Base-by-base conservation (phyloP, 345 rosid species). In the Ricinus communis region DNA sequence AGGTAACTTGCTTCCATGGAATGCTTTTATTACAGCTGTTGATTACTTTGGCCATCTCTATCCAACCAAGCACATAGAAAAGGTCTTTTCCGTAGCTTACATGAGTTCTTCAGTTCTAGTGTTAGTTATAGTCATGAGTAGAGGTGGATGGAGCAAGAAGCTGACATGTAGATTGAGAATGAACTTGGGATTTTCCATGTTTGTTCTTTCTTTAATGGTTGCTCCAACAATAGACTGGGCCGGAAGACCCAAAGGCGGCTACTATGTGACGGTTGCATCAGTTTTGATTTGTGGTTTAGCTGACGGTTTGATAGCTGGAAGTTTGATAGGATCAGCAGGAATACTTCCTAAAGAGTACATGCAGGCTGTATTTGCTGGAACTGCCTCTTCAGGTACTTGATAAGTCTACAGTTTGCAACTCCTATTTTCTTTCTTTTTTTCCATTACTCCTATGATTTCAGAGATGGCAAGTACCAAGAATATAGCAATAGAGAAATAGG, bases 361-460 rank as follows among this genome's bases (percentile, higher is more conserved):
- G 97, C 99, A 95, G 75, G 99, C 97, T 24, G 87, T 92, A 64
- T 95, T 92, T 52, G 93, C 97, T 12, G 97, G 97, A 70, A 95
- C 96, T 68, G 97, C 96, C 69, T 92, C 97, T 80, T 89, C 99
- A 87, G 99, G 97, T 90, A 80, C 60, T 27, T 21, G 16, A 31
- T 43, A 0, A 7, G 62, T 11, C 16, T 15, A 59, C 54, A 18
- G 8, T 16, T 21, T 50, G 19, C 7, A 19, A 16, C 47, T 25
- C n/a, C n/a, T n/a, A 33, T 51, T 13, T 0, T 45, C 5, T 69
- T 41, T 8, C 57, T 43, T 53, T 9, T 50, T 41, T 9, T 61
- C 12, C 38, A 47, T 51, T 41, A 31, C 33, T 65, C 2, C 12
- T 46, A 30, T 61, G 14, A 33, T 54, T 45, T 31, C 53, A 21